Evolutionary conservation across 2,329 filamentous ascomycete species (phyloP).

Genomic region (Colletotrichum sp.): DNA sequence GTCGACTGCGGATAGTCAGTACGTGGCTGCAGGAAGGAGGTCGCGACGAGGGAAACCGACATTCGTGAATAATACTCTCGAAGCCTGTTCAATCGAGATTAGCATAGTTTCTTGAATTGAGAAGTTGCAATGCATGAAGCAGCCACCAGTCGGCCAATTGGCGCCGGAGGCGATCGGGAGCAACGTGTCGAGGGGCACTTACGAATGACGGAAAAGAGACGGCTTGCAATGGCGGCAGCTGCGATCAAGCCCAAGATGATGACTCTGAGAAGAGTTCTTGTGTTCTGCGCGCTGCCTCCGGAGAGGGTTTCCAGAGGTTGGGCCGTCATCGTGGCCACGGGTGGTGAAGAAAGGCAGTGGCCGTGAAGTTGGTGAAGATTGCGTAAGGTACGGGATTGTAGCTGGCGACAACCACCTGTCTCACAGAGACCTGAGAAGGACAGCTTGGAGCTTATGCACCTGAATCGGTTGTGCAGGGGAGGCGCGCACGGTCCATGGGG

Average conservation of each 20-base stretch:
- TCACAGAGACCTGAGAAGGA: conserved; percentile 35
- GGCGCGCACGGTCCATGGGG: conserved; percentile 11
- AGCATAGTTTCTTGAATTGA: conserved; percentile 26
- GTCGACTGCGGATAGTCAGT: conserved; percentile 71
- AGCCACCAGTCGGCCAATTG: neutral
- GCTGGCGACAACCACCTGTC: conserved; percentile 18
- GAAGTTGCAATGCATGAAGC: neutral
- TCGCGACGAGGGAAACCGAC: conserved; percentile 60
- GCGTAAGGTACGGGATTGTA: conserved; percentile 5
- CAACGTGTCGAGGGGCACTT: conserved; percentile 46
- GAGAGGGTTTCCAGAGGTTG: conserved; percentile 63
- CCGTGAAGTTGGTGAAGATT: conserved; percentile 19
- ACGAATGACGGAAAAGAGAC: conserved; percentile 98
- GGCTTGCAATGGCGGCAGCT: conserved; percentile 87
- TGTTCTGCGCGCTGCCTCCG: conserved; percentile 81
- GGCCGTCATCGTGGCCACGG: conserved; percentile 49
- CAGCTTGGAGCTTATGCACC: conserved; percentile 48
- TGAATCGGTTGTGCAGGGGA: conserved; percentile 18
- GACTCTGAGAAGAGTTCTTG: conserved; percentile 83
- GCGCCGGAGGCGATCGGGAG: neutral
- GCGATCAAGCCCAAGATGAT: conserved; percentile 92
- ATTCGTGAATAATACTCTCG: conserved; percentile 99
- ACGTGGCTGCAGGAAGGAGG: conserved; percentile 9
- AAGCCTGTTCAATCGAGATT: conserved; percentile 67
- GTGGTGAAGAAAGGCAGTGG: conserved; percentile 22